phyloP scores from a whole-genome alignment of 352 stramenopile species.

The Pythium chondricola region DNA sequence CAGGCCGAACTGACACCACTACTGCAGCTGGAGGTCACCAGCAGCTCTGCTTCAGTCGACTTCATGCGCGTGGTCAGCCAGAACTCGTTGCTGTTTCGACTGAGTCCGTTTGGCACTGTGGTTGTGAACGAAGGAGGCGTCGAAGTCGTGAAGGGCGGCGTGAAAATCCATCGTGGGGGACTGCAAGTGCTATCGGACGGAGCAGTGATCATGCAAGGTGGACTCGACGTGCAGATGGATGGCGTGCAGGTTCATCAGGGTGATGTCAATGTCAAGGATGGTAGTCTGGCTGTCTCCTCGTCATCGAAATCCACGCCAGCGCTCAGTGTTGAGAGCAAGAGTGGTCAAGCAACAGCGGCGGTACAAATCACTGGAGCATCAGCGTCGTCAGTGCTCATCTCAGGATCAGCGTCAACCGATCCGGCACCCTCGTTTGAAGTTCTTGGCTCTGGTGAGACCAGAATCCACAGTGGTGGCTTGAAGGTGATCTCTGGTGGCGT shows the following conservation, averaged over 20 bases:
- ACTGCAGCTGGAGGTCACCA: conserved; percentile 6
- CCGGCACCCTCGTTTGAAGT: conserved; percentile 50
- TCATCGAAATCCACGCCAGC: not conserved
- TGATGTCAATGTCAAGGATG: conserved; percentile 31
- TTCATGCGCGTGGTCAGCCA: conserved; percentile 40
- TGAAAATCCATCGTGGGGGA: conserved; percentile 50
- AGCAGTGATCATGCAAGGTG: conserved; percentile 27
- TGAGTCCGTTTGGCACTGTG: conserved; percentile 42
- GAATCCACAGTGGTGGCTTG: conserved; percentile 49
- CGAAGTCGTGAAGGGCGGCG: conserved; percentile 46
- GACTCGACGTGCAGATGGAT: conserved; percentile 7
- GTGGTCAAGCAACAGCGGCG: no score
- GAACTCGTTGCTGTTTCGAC: conserved; percentile 37
- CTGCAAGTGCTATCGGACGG: conserved; percentile 56
- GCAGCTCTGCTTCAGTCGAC: conserved; percentile 15
- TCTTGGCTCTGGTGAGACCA: conserved; percentile 35
- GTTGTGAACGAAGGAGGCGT: conserved; percentile 52
- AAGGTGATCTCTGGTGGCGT: conserved; percentile 45
- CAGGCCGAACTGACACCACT: not conserved
- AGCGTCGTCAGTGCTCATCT: conserved; percentile 1
- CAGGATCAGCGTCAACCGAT: conserved; percentile 4
- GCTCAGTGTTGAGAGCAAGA: not conserved
- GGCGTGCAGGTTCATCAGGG: conserved; percentile 39
- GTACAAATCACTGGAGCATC: no score
- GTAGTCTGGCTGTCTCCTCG: conserved; percentile 25